Evolutionary conservation across 83 land plant species (phyloP).

Genomic region (Isoetes engelmannii): DNA sequence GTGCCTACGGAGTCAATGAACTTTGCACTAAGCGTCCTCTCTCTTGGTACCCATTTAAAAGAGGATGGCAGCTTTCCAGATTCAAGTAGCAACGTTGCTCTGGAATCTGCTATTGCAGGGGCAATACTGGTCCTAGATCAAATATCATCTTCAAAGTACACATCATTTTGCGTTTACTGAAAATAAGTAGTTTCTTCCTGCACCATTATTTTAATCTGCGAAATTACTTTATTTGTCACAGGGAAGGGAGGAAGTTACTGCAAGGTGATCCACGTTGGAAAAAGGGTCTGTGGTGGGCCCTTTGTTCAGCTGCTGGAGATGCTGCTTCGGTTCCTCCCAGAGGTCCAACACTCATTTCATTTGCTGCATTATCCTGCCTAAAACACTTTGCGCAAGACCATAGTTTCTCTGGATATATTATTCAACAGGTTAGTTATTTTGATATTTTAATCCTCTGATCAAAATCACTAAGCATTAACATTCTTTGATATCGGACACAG

Average conservation of each 20-base stretch:
- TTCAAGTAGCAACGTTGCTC: conserved; percentile 16
- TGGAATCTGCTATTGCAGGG: conserved; percentile 40
- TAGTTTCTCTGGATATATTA: conserved; percentile 21
- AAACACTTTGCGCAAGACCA: conserved; percentile 37
- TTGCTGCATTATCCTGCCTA: conserved; percentile 42
- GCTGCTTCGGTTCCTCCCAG: conserved; percentile 31
- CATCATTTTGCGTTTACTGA: background rate
- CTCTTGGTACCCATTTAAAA: conserved; percentile 34
- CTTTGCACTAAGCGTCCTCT: conserved; percentile 37
- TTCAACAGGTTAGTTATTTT: conserved; percentile 26
- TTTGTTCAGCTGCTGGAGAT: conserved; percentile 44
- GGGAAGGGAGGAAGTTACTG: conserved; percentile 37
- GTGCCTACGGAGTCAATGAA: conserved; percentile 29
- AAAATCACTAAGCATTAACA: background rate
- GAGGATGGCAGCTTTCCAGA: conserved; percentile 26
- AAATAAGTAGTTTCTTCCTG: background rate
- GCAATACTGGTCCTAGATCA: conserved; percentile 34
- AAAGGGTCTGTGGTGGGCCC: conserved; percentile 46
- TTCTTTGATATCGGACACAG: conserved; percentile 10
- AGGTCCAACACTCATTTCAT: conserved; percentile 39
- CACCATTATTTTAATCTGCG: background rate
- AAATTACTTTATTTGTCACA: conserved; percentile 9
- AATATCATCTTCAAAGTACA: conserved; percentile 33
- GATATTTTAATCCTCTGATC: background rate
- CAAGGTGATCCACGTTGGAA: conserved; percentile 38